phyloP scores from a whole-genome alignment of 768 basidiomycete species.

The Lactarius psammicola region DNA sequence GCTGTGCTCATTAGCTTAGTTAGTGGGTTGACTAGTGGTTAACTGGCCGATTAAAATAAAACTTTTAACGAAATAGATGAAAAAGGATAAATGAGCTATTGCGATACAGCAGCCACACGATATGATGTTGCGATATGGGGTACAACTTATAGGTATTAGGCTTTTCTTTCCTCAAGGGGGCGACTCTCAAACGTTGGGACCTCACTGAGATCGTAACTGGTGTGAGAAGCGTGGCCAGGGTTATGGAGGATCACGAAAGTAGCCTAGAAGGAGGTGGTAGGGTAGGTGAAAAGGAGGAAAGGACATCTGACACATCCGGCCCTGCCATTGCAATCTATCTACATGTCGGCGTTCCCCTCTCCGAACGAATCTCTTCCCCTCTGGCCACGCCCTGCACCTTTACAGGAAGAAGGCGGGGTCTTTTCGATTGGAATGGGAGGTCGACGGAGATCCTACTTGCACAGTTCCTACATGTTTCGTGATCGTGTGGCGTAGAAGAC shows the following conservation, averaged over 20 bases:
- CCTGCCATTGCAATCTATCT: slow-evolving; percentile 3
- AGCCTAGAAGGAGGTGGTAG: slow-evolving; percentile 10
- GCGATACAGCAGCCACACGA: not conserved
- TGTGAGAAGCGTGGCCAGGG: slow-evolving; percentile 16
- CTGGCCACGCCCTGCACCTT: not conserved
- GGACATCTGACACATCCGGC: slow-evolving; percentile 6
- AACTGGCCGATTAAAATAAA: slow-evolving; percentile 8
- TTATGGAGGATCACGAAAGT: slow-evolving; percentile 8
- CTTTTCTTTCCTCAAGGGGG: slow-evolving; percentile 1
- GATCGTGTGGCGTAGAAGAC: slow-evolving; percentile 27
- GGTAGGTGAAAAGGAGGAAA: not conserved
- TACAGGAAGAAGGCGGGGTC: slow-evolving; percentile 10
- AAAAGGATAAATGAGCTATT: slow-evolving; percentile 23
- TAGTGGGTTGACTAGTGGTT: slow-evolving; percentile 3
- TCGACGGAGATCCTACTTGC: slow-evolving; percentile 15
- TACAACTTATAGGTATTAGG: not conserved
- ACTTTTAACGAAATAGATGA: not conserved
- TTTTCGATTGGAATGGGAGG: slow-evolving; percentile 7
- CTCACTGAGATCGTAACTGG: slow-evolving; percentile 1
- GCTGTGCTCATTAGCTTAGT: not conserved
- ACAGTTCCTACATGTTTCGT: slow-evolving; percentile 13
- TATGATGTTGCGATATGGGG: not conserved
- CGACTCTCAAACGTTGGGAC: not conserved
- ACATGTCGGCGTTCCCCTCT: not conserved
- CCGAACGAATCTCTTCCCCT: not conserved